A percentile compares a stretch with the other conserved stretches of the same genome.
These are phyloP conservation scores for Hypoxylon sp. DNA, from an alignment of 2,329 filamentous ascomycete genomes.

Conservation along the genomic window DNA sequence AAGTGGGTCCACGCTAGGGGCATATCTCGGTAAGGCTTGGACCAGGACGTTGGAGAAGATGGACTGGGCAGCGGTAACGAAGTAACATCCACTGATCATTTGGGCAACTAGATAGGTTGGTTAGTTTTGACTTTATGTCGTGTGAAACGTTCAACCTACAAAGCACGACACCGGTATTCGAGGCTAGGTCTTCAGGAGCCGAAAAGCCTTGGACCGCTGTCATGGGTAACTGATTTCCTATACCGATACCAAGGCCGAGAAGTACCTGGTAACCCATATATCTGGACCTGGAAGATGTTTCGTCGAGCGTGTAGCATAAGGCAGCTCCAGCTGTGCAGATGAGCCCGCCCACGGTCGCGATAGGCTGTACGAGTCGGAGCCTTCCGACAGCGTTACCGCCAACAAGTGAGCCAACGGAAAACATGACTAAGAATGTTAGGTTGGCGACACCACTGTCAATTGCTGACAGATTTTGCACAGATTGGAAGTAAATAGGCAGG, in stretches of 20 bases:
- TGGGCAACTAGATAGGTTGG: neutral
- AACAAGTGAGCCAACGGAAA: neutral
- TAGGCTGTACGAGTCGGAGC: neutral
- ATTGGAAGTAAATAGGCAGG: constrained; percentile 47
- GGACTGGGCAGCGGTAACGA: neutral
- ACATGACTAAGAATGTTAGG: constrained; percentile 25
- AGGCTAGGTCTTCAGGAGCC: constrained; percentile 26
- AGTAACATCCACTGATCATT: constrained; percentile 4
- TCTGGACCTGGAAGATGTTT: neutral
- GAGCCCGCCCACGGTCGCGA: neutral
- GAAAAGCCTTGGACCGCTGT: constrained; percentile 35
- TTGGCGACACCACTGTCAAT: constrained; percentile 39
- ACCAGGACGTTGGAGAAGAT: neutral
- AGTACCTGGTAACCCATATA: constrained; percentile 29
- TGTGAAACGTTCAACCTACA: neutral
- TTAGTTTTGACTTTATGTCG: neutral
- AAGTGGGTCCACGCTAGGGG: neutral
- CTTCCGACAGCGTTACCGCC: constrained; percentile 1
- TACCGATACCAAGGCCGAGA: constrained; percentile 30
- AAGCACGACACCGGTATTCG: constrained; percentile 12
- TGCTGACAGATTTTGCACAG: constrained; percentile 33
- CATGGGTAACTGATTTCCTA: constrained; percentile 34
- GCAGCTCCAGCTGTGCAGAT: constrained; percentile 1
- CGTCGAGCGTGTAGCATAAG: neutral
- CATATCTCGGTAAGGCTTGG: neutral